These are phyloP conservation scores for Talaromyces sp. DNA, from an alignment of 2,329 filamentous ascomycete species.

Conservation along the genomic window DNA sequence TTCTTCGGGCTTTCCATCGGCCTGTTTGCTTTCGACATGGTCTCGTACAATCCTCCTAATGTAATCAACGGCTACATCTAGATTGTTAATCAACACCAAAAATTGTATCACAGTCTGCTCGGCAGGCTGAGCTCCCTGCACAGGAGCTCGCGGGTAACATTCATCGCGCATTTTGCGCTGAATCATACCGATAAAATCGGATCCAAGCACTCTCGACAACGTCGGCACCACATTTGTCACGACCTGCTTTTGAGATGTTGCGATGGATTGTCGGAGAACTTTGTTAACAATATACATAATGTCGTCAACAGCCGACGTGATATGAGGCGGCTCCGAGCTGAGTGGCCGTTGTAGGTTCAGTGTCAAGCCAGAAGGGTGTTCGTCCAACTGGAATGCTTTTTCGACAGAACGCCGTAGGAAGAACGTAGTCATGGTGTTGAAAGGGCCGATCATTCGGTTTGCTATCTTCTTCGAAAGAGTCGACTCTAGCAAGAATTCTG, in stretches of 20 bases:
- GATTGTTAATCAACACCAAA: slow-evolving; percentile 89
- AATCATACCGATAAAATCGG: slow-evolving; percentile 94
- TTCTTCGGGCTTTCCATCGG: neutral
- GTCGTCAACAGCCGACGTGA: slow-evolving; percentile 93
- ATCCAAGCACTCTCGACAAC: slow-evolving; percentile 73
- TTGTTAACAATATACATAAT: slow-evolving; percentile 99
- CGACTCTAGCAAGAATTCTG: slow-evolving; percentile 72
- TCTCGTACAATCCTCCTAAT: slow-evolving; percentile 77
- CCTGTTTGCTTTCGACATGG: slow-evolving; percentile 46
- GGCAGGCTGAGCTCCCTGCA: slow-evolving; percentile 77
- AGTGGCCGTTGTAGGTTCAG: slow-evolving; percentile 70
- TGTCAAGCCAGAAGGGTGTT: slow-evolving; percentile 74
- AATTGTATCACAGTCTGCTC: slow-evolving; percentile 88
- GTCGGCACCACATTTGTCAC: slow-evolving; percentile 74
- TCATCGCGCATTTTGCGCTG: slow-evolving; percentile 98
- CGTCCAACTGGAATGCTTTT: slow-evolving; percentile 95
- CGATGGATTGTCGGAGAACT: slow-evolving; percentile 78
- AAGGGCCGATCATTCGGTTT: slow-evolving; percentile 70
- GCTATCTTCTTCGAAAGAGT: slow-evolving; percentile 76
- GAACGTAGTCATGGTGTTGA: slow-evolving; percentile 90
- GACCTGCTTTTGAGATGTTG: slow-evolving; percentile 77
- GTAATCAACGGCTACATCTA: slow-evolving; percentile 90
- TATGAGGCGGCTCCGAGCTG: slow-evolving; percentile 77
- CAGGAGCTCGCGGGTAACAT: slow-evolving; percentile 75
- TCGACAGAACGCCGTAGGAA: slow-evolving; percentile 96